These are phyloP conservation scores for Phytopythium litorale DNA, from an alignment of 352 stramenopile genomes.

Conservation along the genomic window DNA sequence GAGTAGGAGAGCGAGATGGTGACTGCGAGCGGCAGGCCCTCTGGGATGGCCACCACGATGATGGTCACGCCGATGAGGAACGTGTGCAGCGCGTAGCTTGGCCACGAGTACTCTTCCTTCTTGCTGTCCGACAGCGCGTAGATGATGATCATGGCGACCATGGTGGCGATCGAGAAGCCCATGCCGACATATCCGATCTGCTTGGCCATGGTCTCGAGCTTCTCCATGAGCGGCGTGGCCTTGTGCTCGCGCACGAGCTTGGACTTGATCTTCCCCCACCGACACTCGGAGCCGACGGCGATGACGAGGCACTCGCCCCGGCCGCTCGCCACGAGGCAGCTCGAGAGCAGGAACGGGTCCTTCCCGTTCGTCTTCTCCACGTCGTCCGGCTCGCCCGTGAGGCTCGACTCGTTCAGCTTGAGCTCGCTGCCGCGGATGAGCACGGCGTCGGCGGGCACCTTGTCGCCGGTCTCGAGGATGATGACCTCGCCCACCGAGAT, in stretches of 20 bases:
- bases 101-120: constrained; percentile 61
- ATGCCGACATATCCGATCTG: constrained; percentile 87
- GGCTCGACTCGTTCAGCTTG: constrained; percentile 93
- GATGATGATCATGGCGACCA: constrained; percentile 85
- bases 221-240: constrained; percentile 90
- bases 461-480: constrained; percentile 91
- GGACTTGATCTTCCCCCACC: constrained; percentile 91
- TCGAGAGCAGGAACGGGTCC: constrained; percentile 88
- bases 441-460: constrained; percentile 93
- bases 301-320: constrained; percentile 78
- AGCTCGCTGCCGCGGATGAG: constrained; percentile 91
- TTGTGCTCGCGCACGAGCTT: constrained; percentile 88
- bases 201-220: constrained; percentile 90
- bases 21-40: constrained; percentile 92
- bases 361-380: constrained; percentile 75
- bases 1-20: constrained; percentile 95
- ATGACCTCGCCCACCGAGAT: constrained; percentile 88
- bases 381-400: constrained; percentile 96
- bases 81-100: constrained; percentile 89
- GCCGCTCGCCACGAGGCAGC: constrained; percentile 71
- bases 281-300: constrained; percentile 72
- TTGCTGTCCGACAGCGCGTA: constrained; percentile 59
- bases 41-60: constrained; percentile 93
- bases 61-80: constrained; percentile 94
- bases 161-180: constrained; percentile 82